These are phyloP conservation scores for Henckelia pumila DNA, from an alignment of 257 asterid species.

Conservation along the genomic window DNA sequence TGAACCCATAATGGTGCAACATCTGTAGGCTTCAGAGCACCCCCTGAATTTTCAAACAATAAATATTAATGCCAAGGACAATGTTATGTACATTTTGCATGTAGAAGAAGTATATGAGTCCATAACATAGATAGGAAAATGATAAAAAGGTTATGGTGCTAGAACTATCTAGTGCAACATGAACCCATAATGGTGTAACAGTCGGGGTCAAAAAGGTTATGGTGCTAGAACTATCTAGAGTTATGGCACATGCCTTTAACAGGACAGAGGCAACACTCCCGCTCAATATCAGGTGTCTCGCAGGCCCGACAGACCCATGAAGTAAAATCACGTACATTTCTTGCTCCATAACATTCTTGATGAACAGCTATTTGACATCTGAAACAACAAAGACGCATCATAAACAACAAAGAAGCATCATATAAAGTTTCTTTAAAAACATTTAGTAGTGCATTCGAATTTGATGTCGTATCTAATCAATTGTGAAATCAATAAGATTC, in stretches of 20 bases:
- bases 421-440: constrained; percentile 12
- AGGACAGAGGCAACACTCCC: constrained; percentile 98
- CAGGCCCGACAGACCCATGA: constrained; percentile 98
- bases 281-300: constrained; percentile 93
- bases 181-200: too few relatives aligned
- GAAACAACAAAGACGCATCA: constrained; percentile 28
- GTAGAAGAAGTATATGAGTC: constrained; percentile 1
- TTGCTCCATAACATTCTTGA: constrained; percentile 99
- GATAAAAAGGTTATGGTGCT: background rate
- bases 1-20: constrained; percentile 92
- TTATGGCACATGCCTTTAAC: constrained; percentile 67
- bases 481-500: background rate
- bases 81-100: background rate
- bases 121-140: background rate
- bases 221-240: background rate
- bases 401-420: constrained; percentile 23
- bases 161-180: constrained; percentile 1
- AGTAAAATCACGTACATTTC: constrained; percentile 86
- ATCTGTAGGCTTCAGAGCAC: constrained; percentile 95
- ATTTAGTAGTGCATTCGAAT: constrained; percentile 7
- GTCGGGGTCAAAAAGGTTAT: too few relatives aligned
- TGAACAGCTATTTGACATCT: constrained; percentile 99
- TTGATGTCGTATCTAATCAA: constrained; percentile 11
- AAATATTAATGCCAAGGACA: constrained; percentile 7
- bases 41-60: constrained; percentile 56